phyloP scores from a whole-genome alignment of 108 stramenopile species.

The Cyclotella kingstonii region DNA sequence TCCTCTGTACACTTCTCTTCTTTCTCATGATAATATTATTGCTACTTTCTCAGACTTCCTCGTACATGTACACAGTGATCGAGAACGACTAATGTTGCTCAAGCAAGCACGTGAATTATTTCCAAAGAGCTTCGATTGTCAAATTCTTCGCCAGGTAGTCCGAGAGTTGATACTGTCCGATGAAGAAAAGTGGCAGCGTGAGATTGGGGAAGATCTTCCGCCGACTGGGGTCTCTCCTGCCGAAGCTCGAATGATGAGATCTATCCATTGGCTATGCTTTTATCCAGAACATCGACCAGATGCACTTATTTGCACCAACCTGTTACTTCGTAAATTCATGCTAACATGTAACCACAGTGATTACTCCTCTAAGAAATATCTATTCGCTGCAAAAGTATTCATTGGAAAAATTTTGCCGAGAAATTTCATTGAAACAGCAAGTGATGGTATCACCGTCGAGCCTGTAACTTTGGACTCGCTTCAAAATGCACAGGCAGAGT shows the following conservation, averaged over 20 bases:
- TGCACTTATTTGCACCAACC: slow-evolving; percentile 73
- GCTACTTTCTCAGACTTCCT: slow-evolving; percentile 57
- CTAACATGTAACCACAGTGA: slow-evolving; percentile 10
- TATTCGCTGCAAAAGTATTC: slow-evolving; percentile 23
- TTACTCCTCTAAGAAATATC: slow-evolving; percentile 9
- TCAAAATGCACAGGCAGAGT: slow-evolving; percentile 34
- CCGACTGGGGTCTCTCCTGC: slow-evolving; percentile 25
- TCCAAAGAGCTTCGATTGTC: slow-evolving; percentile 35
- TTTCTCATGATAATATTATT: slow-evolving; percentile 50
- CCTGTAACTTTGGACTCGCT: slow-evolving; percentile 15
- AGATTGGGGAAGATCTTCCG: slow-evolving; percentile 38
- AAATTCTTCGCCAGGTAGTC: slow-evolving; percentile 53
- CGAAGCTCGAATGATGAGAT: slow-evolving; percentile 49
- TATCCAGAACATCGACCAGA: slow-evolving; percentile 53
- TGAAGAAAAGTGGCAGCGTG: slow-evolving; percentile 33
- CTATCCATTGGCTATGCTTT: slow-evolving; percentile 69
- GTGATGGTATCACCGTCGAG: slow-evolving; percentile 5
- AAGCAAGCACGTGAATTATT: slow-evolving; percentile 62
- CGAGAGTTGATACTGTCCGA: slow-evolving; percentile 42
- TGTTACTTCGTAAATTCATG: slow-evolving; percentile 62
- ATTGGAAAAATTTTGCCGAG: slow-evolving; percentile 26
- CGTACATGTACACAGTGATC: slow-evolving; percentile 41
- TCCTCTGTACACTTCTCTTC: slow-evolving; percentile 64
- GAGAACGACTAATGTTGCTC: slow-evolving; percentile 54
- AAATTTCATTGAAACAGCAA: slow-evolving; percentile 31